Evolutionary conservation across 148 eudicot species (phyloP), one percentile per base, ranked within the genome.

Genomic region (Rhododendron mucronatum): DNA sequence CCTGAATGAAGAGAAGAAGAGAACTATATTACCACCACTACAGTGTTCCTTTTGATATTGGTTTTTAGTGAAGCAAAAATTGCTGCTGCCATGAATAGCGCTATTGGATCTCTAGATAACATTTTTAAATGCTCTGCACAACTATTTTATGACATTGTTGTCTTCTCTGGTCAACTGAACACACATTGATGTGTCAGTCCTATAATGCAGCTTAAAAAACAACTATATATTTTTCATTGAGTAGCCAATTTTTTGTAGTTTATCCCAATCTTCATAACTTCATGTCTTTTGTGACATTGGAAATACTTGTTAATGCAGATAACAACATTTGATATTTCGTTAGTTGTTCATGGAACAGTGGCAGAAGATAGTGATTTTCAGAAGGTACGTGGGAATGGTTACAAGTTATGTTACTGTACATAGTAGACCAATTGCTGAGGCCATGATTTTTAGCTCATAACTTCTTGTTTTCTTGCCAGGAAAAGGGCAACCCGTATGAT

Each of bases 271-370:
- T 57, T 30, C 55, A 76, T n/a, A 15, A 63, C 37, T 45, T 79
- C 80, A 33, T 82, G 3, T 86, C 14, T 47, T 44, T 59, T 28
- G 75, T 13, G 75, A 69, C 37, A 69, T 45, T 81, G 61, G 82
- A 48, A 78, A 35, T 61, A 55, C 44, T 88, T 88, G 85, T 59
- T 78, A 82, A 74, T 89, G 93, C 95, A 95, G 99, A 91, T 97
- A 44, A 91, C 96, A 86, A 97, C 99, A 65, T 97, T 97, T 85
- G 94, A 97, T 84, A 97, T 97, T 86, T 97, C 98, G 23, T 84
- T 93, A 88, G 98, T 95, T 86, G 98, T 97, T 45, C 96, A 93
- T 83, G 99, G 99, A 85, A 92, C 95, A 44, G 92, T 95, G 79
- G 98, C 99, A 39, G 99, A 95, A 91, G 94, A 97, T 89, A 86